These are phyloP conservation scores for Colletotrichum cereale DNA, from an alignment of 2,329 filamentous ascomycete species.

Conservation along the genomic window DNA sequence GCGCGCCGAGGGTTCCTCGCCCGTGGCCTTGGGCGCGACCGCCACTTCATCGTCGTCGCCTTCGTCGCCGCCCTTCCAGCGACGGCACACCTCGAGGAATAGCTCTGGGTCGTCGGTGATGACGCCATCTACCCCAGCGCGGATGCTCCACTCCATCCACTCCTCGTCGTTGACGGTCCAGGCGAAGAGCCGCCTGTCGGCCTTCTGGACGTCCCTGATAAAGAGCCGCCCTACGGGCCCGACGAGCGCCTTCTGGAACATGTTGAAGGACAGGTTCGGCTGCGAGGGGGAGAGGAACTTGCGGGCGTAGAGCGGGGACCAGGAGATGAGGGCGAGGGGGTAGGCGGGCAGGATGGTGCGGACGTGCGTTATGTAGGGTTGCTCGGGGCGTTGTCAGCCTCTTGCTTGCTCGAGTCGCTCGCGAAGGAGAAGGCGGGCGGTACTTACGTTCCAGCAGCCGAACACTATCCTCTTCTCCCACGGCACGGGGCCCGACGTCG, in stretches of 20 bases:
- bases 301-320: conserved; percentile 75
- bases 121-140: conserved; percentile 77
- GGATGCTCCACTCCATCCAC: conserved; percentile 86
- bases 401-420: conserved; percentile 9
- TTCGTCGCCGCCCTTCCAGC: conserved; percentile 6
- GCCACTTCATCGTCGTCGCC: neutral
- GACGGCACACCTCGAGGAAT: conserved; percentile 70
- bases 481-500: conserved; percentile 62
- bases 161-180: conserved; percentile 90
- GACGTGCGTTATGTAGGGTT: conserved; percentile 75
- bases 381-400: conserved; percentile 16
- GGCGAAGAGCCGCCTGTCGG: conserved; percentile 71
- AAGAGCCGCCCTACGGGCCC: conserved; percentile 77
- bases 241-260: conserved; percentile 77
- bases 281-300: conserved; percentile 70
- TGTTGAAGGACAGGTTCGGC: conserved; percentile 81
- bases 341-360: conserved; percentile 72
- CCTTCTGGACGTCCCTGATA: conserved; percentile 65
- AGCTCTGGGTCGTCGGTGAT: conserved; percentile 85
- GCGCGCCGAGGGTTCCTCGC: neutral
- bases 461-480: conserved; percentile 83
- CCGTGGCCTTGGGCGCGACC: neutral
- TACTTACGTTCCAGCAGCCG: conserved; percentile 83
- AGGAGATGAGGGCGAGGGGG: conserved; percentile 76
- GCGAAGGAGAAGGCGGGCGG: neutral